Conservation (phyloP, 2,329 filamentous ascomycete species). For the Fusarium denticulatum region DNA sequence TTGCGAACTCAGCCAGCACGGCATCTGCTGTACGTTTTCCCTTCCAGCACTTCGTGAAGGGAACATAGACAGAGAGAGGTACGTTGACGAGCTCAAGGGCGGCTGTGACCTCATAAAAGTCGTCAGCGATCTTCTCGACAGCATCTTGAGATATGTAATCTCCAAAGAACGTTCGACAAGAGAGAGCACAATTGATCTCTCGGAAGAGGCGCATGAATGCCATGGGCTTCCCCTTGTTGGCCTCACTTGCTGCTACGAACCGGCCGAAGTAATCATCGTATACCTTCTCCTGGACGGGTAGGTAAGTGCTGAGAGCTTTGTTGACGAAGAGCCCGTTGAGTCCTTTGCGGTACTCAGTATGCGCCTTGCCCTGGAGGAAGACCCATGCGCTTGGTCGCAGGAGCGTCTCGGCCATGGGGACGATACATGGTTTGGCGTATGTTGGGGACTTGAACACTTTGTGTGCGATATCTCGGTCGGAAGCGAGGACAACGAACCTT, state of each 20-base stretch:
- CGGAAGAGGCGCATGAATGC: constrained; percentile 79
- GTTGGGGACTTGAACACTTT: constrained; percentile 83
- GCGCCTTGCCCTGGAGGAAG: constrained; percentile 79
- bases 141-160: constrained; percentile 79
- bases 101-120: constrained; percentile 81
- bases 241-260: constrained; percentile 69
- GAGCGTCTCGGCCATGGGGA: constrained; percentile 76
- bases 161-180: constrained; percentile 82
- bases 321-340: constrained; percentile 79
- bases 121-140: constrained; percentile 79
- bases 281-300: constrained; percentile 78
- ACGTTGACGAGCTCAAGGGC: constrained; percentile 85
- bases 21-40: constrained; percentile 80
- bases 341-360: constrained; percentile 82
- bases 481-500: constrained; percentile 82
- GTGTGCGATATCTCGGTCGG: constrained; percentile 79
- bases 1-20: constrained; percentile 75
- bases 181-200: constrained; percentile 81
- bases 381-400: constrained; percentile 80
- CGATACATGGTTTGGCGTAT: constrained; percentile 81
- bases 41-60: constrained; percentile 79
- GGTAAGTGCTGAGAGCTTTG: constrained; percentile 74
- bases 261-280: constrained; percentile 75
- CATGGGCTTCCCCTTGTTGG: constrained; percentile 64
- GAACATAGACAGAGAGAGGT: constrained; percentile 73